phyloP scores from a whole-genome alignment of 306 rosid species.

The Astragalus glycyphyllos region DNA sequence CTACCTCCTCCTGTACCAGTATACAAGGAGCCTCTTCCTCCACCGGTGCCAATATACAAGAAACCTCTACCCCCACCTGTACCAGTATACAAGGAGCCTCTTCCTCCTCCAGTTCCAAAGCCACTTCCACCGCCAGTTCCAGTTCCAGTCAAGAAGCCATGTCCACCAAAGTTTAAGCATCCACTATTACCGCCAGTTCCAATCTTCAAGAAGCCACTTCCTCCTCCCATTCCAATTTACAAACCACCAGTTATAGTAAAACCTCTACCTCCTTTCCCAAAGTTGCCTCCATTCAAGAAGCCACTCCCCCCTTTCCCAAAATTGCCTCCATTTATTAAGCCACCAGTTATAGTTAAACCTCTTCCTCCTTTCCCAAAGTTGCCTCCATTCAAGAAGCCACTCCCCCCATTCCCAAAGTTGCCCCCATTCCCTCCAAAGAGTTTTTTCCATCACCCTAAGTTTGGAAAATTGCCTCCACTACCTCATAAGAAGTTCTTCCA shows the following conservation, averaged over 20 bases:
- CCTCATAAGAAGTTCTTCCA: constrained; percentile 4
- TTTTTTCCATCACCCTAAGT: constrained; percentile 21
- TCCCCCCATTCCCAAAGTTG: constrained; percentile 41
- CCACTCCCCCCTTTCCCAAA: neutral
- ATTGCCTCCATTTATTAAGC: constrained; percentile 9
- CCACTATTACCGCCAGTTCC: constrained; percentile 25
- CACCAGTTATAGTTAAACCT: neutral
- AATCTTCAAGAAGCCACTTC: constrained; percentile 42
- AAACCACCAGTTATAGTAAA: constrained; percentile 31
- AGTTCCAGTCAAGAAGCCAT: constrained; percentile 17
- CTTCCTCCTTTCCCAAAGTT: constrained; percentile 37
- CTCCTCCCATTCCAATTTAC: neutral
- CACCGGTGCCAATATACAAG: neutral
- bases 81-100: constrained; percentile 12
- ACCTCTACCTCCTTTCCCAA: constrained; percentile 43
- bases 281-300: constrained; percentile 42
- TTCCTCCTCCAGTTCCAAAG: constrained; percentile 31
- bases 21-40: constrained; percentile 22
- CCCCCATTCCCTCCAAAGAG: constrained; percentile 28
- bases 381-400: constrained; percentile 36
- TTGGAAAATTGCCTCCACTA: constrained; percentile 40
- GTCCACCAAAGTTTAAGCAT: constrained; percentile 5
- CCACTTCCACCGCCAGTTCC: constrained; percentile 40
- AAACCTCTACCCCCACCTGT: constrained; percentile 40
- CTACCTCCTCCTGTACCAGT: constrained; percentile 32